Percentiles rank a stretch among this genome's conserved stretches.
phyloP scores from a whole-genome alignment of 2,329 filamentous ascomycete species.

The Aspergillus fijiensis region DNA sequence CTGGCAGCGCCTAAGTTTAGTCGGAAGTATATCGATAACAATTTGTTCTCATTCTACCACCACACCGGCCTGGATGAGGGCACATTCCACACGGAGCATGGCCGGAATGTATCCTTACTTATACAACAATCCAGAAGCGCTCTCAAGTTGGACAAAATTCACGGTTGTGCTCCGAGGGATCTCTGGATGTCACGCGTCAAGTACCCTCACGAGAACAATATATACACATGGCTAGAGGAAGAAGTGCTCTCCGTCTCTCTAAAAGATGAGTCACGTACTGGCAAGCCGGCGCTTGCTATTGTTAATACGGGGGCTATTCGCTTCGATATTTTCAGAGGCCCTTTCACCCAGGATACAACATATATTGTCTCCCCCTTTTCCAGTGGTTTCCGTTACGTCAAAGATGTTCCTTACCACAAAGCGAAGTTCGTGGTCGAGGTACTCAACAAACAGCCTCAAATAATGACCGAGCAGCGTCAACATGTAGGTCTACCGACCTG shows the following conservation, averaged over 20 bases:
- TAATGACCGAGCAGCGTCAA: conserved; percentile 35
- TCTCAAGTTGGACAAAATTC: conserved; percentile 69
- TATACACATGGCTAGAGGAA: conserved; percentile 78
- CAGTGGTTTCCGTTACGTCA: conserved; percentile 72
- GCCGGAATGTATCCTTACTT: conserved; percentile 66
- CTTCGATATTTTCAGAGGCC: conserved; percentile 91
- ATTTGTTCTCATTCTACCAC: conserved; percentile 77
- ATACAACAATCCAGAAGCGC: conserved; percentile 69
- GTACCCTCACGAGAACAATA: conserved; percentile 70
- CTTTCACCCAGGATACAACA: conserved; percentile 83
- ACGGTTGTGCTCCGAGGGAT: conserved; percentile 79
- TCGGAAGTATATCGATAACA: conserved; percentile 90
- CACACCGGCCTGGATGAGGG: conserved; percentile 72
- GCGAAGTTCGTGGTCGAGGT: conserved; percentile 67
- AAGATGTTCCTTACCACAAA: conserved; percentile 74
- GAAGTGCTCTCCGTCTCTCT: conserved; percentile 70
- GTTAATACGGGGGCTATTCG: conserved; percentile 88
- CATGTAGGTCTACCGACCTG: conserved; percentile 20
- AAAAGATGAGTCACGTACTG: conserved; percentile 56
- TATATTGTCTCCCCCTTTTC: conserved; percentile 87
- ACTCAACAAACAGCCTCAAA: conserved; percentile 58
- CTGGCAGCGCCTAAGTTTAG: conserved; percentile 59
- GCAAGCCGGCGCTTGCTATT: conserved; percentile 66
- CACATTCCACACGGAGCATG: conserved; percentile 74
- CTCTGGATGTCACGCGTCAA: conserved; percentile 79